These are phyloP conservation scores for Hypericum androsaemum DNA, from an alignment of 345 rosid genomes.

Conservation along the genomic window DNA sequence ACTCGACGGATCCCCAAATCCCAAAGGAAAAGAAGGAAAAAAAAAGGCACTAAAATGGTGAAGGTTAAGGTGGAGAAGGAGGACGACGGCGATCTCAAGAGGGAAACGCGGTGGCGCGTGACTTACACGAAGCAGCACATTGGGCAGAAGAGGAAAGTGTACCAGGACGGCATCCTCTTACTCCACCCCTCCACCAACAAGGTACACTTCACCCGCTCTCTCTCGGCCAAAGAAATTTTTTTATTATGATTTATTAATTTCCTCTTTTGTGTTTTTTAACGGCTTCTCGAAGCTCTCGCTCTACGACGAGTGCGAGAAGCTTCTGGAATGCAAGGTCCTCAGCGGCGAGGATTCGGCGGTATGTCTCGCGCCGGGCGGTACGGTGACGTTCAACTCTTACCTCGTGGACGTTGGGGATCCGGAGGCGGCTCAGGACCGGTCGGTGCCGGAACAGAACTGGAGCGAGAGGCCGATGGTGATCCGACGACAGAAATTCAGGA, in stretches of 20 bases:
- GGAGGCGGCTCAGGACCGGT: slow-evolving; percentile 19
- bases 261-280: neutral
- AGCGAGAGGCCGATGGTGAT: slow-evolving; percentile 9
- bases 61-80: slow-evolving; percentile 17
- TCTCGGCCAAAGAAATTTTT: neutral
- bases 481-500: slow-evolving; percentile 29
- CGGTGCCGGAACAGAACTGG: slow-evolving; percentile 15
- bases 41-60: too few relatives aligned
- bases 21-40: too few relatives aligned
- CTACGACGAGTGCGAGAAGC: slow-evolving; percentile 57
- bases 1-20: too few relatives aligned
- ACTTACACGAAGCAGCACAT: slow-evolving; percentile 83
- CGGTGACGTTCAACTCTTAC: slow-evolving; percentile 49
- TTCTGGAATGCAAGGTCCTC: slow-evolving; percentile 62
- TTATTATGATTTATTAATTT: neutral
- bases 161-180: slow-evolving; percentile 67
- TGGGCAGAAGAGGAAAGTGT: slow-evolving; percentile 70
- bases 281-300: slow-evolving; percentile 41
- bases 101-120: slow-evolving; percentile 53
- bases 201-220: slow-evolving; percentile 19
- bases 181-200: slow-evolving; percentile 39
- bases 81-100: slow-evolving; percentile 11
- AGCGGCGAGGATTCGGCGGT: slow-evolving; percentile 34
- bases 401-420: slow-evolving; percentile 65
- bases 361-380: slow-evolving; percentile 35